These are phyloP conservation scores for Candida pini DNA, from an alignment of 805 yeast genomes.

Conservation along the genomic window DNA sequence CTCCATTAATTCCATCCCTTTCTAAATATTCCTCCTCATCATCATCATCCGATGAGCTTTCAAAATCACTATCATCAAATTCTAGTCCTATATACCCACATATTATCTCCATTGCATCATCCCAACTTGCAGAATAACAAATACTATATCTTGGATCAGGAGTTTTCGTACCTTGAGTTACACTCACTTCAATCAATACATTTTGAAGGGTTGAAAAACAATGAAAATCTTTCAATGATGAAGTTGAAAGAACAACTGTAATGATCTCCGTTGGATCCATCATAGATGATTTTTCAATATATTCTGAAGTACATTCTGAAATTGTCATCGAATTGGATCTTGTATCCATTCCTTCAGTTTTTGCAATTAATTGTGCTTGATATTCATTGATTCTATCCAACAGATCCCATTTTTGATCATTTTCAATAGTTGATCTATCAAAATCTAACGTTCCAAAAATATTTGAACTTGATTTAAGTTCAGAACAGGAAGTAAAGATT, in stretches of 20 bases:
- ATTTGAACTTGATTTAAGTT: conserved; percentile 7
- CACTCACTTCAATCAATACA: conserved; percentile 24
- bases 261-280: conserved; percentile 11
- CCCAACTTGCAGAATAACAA: conserved; percentile 26
- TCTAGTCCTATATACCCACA: conserved; percentile 27
- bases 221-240: conserved; percentile 12
- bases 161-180: conserved; percentile 9
- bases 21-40: background rate
- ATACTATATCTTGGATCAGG: conserved; percentile 13
- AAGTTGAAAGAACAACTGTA: conserved; percentile 22
- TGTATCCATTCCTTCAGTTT: conserved; percentile 9
- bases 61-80: conserved; percentile 31
- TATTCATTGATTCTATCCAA: conserved; percentile 14
- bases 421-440: conserved; percentile 1
- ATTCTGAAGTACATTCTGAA: background rate
- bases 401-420: conserved; percentile 6
- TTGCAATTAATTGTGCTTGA: conserved; percentile 4
- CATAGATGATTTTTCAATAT: background rate
- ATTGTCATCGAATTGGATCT: background rate
- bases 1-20: background rate
- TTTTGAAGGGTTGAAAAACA: conserved; percentile 16
- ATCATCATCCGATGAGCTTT: conserved; percentile 10
- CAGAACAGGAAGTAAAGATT: conserved; percentile 17
- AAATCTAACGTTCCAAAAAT: conserved; percentile 14
- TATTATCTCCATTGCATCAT: conserved; percentile 31